Evolutionary conservation across 306 rosid genomes (phyloP).

Genomic region (Nissolia schottii): DNA sequence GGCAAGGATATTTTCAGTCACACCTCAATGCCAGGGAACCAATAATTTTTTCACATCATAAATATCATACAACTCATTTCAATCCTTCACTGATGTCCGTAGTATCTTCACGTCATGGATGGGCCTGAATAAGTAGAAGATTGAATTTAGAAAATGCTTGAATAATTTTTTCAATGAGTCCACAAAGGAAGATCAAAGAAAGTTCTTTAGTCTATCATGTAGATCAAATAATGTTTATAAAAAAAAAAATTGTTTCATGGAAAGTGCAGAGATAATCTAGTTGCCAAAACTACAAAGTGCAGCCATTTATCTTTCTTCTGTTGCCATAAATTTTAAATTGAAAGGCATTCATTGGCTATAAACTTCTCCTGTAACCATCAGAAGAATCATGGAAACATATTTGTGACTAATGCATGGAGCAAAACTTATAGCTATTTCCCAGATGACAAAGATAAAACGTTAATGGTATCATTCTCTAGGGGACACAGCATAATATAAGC

Average conservation of each 20-base stretch:
- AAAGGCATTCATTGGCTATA: not conserved
- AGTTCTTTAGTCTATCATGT: not conserved
- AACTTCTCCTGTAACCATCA: not conserved
- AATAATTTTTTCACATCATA: constrained; percentile 2
- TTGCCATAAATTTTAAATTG: not conserved
- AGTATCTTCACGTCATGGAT: constrained; percentile 93
- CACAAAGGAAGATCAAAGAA: not conserved
- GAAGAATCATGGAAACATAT: not conserved
- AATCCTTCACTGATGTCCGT: constrained; percentile 74
- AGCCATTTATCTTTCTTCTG: not conserved
- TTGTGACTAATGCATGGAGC: not conserved
- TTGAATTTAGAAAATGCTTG: not conserved
- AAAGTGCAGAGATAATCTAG: not conserved
- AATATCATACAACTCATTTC: constrained; percentile 13
- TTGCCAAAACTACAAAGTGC: not conserved
- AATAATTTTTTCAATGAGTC: not conserved
- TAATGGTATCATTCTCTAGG: not conserved
- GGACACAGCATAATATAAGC: not conserved
- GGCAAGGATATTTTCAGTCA: not conserved
- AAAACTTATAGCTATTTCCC: not conserved
- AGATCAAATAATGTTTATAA: not conserved
- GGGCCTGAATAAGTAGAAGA: constrained; percentile 54
- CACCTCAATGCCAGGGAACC: not conserved
- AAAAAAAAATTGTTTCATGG: not conserved
- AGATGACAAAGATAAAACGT: not conserved